Percentiles rank a stretch among this genome's conserved stretches.
phyloP scores from a whole-genome alignment of 2,329 filamentous ascomycete genomes.

The Xylariomycetidae sp. region DNA sequence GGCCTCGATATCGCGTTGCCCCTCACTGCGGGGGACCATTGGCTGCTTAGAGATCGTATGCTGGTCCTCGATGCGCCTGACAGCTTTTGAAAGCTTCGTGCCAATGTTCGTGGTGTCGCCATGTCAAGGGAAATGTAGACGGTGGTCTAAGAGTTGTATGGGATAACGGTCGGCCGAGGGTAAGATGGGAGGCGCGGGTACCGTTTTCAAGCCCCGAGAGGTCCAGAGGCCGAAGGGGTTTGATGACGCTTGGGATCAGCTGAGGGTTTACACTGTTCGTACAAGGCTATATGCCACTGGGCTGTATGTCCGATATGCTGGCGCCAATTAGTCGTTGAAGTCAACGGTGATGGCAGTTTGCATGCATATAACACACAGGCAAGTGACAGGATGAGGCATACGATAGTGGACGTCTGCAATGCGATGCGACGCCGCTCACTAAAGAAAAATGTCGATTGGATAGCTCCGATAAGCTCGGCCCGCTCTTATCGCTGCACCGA shows the following conservation, averaged over 20 bases:
- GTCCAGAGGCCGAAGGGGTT: too few species aligned
- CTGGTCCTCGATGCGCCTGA: not conserved
- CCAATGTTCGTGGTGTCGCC: not conserved
- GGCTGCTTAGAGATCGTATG: constrained; percentile 1
- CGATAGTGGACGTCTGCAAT: too few species aligned
- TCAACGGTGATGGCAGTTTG: not conserved
- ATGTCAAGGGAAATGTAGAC: not conserved
- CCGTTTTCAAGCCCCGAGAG: too few species aligned
- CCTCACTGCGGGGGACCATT: too few species aligned
- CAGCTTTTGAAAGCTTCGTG: not conserved
- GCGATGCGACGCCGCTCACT: constrained; percentile 10
- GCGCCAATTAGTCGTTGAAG: constrained; percentile 1
- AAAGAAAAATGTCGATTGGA: constrained; percentile 8
- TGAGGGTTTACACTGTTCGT: too few species aligned
- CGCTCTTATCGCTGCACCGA: constrained; percentile 8
- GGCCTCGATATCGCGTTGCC: not conserved
- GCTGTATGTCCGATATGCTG: not conserved
- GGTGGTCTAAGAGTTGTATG: too few species aligned
- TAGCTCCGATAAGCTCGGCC: constrained; percentile 22
- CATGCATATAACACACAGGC: not conserved
- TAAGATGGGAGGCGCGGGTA: too few species aligned
- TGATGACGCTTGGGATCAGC: too few species aligned
- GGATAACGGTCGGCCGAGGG: too few species aligned
- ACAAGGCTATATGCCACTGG: too few species aligned
- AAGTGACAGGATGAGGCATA: not conserved